These are phyloP conservation scores for Solanum chacoense DNA, from an alignment of 305 asterid species.

Conservation along the genomic window DNA sequence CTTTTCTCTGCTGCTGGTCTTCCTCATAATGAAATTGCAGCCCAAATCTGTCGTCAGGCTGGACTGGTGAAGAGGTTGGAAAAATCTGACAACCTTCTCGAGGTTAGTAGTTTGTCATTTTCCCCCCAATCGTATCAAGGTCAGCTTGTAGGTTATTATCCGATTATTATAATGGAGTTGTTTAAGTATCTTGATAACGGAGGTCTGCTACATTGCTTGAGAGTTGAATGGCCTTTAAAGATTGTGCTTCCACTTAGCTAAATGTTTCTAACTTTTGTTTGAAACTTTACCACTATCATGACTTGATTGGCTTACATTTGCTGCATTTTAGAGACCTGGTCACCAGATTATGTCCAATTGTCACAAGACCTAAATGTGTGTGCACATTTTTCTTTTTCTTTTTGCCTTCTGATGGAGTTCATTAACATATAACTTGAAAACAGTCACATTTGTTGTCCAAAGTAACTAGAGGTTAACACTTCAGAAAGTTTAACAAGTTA, in stretches of 20 bases:
- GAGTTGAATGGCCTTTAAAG: background rate
- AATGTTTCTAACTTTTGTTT: background rate
- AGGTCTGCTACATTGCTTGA: background rate
- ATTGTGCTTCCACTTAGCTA: background rate
- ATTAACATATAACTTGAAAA: background rate
- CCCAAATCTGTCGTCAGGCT: slow-evolving; percentile 99
- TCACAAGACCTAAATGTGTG: background rate
- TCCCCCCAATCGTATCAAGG: background rate
- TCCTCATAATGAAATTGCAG: slow-evolving; percentile 98
- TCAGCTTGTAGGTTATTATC: background rate
- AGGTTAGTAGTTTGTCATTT: slow-evolving; percentile 30
- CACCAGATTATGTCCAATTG: background rate
- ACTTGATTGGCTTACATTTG: background rate
- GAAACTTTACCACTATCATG: background rate
- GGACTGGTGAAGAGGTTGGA: slow-evolving; percentile 95
- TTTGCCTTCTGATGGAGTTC: background rate
- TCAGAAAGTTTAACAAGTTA: background rate
- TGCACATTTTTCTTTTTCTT: background rate
- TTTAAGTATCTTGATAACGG: background rate
- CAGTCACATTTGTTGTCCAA: background rate
- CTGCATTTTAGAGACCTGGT: background rate
- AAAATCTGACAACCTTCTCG: slow-evolving; percentile 77
- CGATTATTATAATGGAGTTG: background rate
- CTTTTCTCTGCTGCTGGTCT: slow-evolving; percentile 99
- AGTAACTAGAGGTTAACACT: background rate